Evolutionary conservation across 495 filamentous ascomycete species (phyloP), one percentile per base, ranked within the genome.

Genomic region (Saxophila tyrrhenica): DNA sequence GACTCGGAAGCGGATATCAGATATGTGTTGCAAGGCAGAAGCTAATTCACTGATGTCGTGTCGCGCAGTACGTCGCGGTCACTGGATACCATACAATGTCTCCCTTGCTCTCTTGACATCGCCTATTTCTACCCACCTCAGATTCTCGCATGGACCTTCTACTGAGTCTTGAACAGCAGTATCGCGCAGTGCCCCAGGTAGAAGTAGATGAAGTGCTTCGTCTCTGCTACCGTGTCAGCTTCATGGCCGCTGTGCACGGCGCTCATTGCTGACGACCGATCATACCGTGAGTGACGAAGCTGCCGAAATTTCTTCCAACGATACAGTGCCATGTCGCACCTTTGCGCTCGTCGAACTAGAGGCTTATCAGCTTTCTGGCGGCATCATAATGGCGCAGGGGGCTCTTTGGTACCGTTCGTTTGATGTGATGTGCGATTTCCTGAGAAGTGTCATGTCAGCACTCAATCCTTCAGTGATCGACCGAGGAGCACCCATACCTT

Each of bases 181-280:
- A 99, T 96, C 19, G 92, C 92, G 69, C 87, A 95, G 76, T 96
- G 92, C 47, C 92, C 92, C 56, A 97, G 86, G 73, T 97, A 97
- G 78, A 99, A 99, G 76, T 99, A 99, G 67, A 97, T 96, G 75
- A 99, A 99, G 72, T 99, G 92, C 72, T 95, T 95, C 39, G 92
- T 96, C 69, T 99, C 90, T 96, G 73, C n/a, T n/a, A n/a, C n/a
- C 25, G 15, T 44, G 41, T 5, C 15, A 44, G 7, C n/a, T n/a
- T n/a, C n/a, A n/a, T n/a, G n/a, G n/a, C n/a, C n/a, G n/a, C n/a
- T n/a, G n/a, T n/a, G n/a, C n/a, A n/a, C n/a, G n/a, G n/a, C n/a
- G n/a, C n/a, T n/a, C n/a, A n/a, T n/a, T n/a, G n/a, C n/a, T n/a
- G n/a, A n/a, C n/a, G 3, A n/a, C n/a, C n/a, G n/a, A 35, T 35